Conservation (phyloP, 352 stramenopile genomes). For the Pythium insidiosum region DNA sequence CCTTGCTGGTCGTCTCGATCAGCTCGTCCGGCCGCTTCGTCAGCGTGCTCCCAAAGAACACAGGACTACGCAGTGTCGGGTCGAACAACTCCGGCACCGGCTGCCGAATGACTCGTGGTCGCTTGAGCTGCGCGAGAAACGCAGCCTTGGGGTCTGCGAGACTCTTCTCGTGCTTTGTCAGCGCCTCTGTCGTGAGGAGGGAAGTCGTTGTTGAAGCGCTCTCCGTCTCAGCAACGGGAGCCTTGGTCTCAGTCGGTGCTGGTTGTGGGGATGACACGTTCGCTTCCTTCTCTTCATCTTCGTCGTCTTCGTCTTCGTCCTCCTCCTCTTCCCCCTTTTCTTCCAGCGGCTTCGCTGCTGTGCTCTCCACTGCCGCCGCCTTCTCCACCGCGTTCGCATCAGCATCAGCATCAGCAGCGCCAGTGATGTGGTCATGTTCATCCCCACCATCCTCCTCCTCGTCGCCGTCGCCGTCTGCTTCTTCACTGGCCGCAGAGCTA, state of each 20-base stretch:
- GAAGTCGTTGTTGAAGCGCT: too few species aligned
- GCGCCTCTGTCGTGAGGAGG: slow-evolving; percentile 1
- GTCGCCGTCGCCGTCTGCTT: slow-evolving; percentile 19
- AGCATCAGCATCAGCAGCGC: background rate
- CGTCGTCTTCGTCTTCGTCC: slow-evolving; percentile 1
- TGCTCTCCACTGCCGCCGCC: background rate
- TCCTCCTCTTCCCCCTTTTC: background rate
- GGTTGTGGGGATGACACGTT: too few species aligned
- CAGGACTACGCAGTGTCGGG: slow-evolving; percentile 28
- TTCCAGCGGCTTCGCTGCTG: background rate
- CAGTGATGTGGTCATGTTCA: slow-evolving; percentile 2
- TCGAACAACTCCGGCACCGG: slow-evolving; percentile 35
- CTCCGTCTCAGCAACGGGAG: too few species aligned
- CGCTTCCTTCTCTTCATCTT: slow-evolving; percentile 9
- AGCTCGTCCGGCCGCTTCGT: slow-evolving; percentile 34
- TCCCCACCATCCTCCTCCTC: slow-evolving; percentile 9
- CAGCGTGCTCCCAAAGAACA: slow-evolving; percentile 68
- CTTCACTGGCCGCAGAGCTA: slow-evolving; percentile 47
- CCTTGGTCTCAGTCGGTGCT: too few species aligned
- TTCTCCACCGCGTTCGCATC: slow-evolving; percentile 2
- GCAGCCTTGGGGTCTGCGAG: slow-evolving; percentile 4
- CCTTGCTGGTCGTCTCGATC: slow-evolving; percentile 21
- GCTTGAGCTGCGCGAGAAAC: slow-evolving; percentile 30
- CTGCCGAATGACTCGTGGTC: slow-evolving; percentile 41
- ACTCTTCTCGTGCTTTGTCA: slow-evolving; percentile 8